A percentile compares a stretch with the other conserved stretches of the same genome.
Evolutionary conservation across 2,329 filamentous ascomycete genomes (phyloP).

Genomic region (Monosporascus sp.): DNA sequence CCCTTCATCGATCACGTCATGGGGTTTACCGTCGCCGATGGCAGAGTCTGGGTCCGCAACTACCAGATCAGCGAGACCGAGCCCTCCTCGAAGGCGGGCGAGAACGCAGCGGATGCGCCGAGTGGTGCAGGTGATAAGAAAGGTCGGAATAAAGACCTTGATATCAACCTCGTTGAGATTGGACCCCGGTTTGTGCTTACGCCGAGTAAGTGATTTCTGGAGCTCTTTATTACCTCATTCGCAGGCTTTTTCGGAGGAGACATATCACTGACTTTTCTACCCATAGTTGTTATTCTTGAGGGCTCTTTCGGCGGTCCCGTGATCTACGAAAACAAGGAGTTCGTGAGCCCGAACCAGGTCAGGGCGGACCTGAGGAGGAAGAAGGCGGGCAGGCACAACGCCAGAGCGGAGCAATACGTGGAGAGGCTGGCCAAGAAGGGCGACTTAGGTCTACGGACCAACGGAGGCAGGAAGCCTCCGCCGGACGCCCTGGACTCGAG

Average conservation of each 20-base stretch:
- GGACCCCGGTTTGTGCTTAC: constrained; percentile 90
- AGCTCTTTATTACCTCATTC: background rate
- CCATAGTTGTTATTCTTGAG: constrained; percentile 69
- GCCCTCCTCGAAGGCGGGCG: constrained; percentile 38
- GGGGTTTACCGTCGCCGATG: constrained; percentile 83
- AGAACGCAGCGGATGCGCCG: constrained; percentile 27
- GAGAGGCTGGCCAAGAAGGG: constrained; percentile 70
- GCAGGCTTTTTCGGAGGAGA: background rate
- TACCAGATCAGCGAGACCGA: constrained; percentile 90
- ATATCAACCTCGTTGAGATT: constrained; percentile 84
- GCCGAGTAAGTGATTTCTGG: constrained; percentile 45
- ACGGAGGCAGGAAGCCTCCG: constrained; percentile 56
- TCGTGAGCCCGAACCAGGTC: constrained; percentile 93
- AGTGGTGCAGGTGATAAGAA: constrained; percentile 35
- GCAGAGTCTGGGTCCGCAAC: constrained; percentile 92
- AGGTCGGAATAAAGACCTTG: constrained; percentile 53
- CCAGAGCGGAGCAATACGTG: constrained; percentile 65
- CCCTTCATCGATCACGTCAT: constrained; percentile 96
- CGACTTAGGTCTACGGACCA: constrained; percentile 67
- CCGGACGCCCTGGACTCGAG: constrained; percentile 70
- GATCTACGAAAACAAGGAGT: constrained; percentile 97
- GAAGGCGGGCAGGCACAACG: constrained; percentile 74
- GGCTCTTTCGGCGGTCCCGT: constrained; percentile 93
- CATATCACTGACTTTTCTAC: background rate
- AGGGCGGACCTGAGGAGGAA: constrained; percentile 70